Evolutionary conservation across 2,329 filamentous ascomycete species (phyloP).

Genomic region (Aspergillus sp.): DNA sequence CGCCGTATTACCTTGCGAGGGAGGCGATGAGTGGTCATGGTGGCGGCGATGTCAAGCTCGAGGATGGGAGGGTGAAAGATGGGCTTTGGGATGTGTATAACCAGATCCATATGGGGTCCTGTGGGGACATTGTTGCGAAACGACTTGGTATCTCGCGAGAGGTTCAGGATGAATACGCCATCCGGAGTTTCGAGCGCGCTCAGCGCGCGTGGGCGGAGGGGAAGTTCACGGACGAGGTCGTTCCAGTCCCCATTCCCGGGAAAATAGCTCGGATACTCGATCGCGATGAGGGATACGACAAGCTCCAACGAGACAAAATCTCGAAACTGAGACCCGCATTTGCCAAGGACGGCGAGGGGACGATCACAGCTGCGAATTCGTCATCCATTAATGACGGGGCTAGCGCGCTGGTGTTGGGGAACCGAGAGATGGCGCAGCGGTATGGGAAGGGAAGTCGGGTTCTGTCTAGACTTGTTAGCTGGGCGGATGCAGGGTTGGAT

Average conservation of each 20-base stretch:
- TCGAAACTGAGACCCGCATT: slow-evolving; percentile 88
- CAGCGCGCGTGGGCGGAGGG: slow-evolving; percentile 85
- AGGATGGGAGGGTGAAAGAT: slow-evolving; percentile 92
- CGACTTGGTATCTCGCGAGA: slow-evolving; percentile 79
- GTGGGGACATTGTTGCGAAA: slow-evolving; percentile 92
- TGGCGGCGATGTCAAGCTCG: slow-evolving; percentile 84
- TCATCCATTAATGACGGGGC: slow-evolving; percentile 95
- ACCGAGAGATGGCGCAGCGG: slow-evolving; percentile 76
- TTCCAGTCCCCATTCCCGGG: slow-evolving; percentile 79
- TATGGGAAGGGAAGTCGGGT: slow-evolving; percentile 79
- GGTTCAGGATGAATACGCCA: slow-evolving; percentile 88
- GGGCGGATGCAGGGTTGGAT: slow-evolving; percentile 87
- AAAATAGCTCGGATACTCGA: slow-evolving; percentile 81
- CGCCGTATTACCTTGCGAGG: slow-evolving; percentile 86
- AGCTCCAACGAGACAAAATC: slow-evolving; percentile 85
- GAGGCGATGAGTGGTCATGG: slow-evolving; percentile 74
- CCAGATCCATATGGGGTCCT: slow-evolving; percentile 97
- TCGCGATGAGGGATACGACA: slow-evolving; percentile 91
- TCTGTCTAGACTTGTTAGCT: slow-evolving; percentile 81
- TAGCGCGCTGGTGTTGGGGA: slow-evolving; percentile 84
- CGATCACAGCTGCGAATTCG: slow-evolving; percentile 91
- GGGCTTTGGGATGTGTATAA: slow-evolving; percentile 96
- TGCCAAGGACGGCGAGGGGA: slow-evolving; percentile 79
- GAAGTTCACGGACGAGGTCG: slow-evolving; percentile 87
- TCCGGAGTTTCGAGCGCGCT: slow-evolving; percentile 84